Evolutionary conservation across 2,329 filamentous ascomycete species (phyloP), one percentile per base, ranked within the genome.

Genomic region (Dryadomyces sulphureus): DNA sequence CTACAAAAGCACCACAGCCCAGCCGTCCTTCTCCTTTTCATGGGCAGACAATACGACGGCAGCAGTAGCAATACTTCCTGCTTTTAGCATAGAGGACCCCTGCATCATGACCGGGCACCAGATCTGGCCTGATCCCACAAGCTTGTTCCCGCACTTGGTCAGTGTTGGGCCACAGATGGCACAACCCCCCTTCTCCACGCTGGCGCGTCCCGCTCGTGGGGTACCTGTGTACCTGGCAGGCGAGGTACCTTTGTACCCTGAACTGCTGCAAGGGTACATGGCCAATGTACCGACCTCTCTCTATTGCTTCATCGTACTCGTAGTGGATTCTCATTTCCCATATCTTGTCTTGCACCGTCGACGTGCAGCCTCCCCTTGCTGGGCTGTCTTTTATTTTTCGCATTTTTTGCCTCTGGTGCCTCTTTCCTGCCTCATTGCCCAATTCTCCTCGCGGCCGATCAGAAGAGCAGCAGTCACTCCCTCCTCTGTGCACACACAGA

Each of bases 261-360:
- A n/a, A n/a, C n/a, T n/a, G n/a, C n/a, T n/a, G 14, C 14, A 30
- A 30, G 7, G 27, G 27, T 30, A 30, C 27, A 30, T 30, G n/a
- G n/a, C n/a, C n/a, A n/a, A n/a, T n/a, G n/a, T n/a, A n/a, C 17
- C 16, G 34, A n/a, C 34, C 17, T 16, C 16, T 36, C 14, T n/a
- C 2, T n/a, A n/a, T 36, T 16, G 16, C n/a, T n/a, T 36, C n/a
- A 7, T 36, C 17, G 34, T 19, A 36, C 34, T 36, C 30, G 30
- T 36, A 35, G 41, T 43, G 41, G 41, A 27, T 12, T 34, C 41
- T 42, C 41, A 42, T 42, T 42, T 42, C 41, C 40, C 41, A 17
- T 11, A 16, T 19, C 41, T 42, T 20, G 11, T 34, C 40, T 20
- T 43, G 34, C 19, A 17, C 20, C 17, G 12, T 6, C 17, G n/a